These are phyloP conservation scores for Blastomyces gilchristii DNA, from an alignment of 2,329 filamentous ascomycete species.

Conservation along the genomic window DNA sequence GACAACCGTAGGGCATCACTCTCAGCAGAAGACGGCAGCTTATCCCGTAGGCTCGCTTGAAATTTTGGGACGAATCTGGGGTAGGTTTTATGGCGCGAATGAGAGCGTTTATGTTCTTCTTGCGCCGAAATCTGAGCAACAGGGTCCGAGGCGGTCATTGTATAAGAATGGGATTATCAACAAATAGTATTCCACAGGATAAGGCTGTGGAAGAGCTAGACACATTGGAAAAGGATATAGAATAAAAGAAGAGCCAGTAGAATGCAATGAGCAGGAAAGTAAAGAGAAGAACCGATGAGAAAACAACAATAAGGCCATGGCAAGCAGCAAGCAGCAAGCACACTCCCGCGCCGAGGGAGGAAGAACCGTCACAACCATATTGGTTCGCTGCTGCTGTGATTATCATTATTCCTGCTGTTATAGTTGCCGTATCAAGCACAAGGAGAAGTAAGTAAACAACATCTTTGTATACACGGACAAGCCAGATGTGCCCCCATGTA, in stretches of 20 bases:
- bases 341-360: not conserved
- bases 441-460: not conserved
- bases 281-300: not conserved
- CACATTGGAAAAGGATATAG: not conserved
- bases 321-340: not conserved
- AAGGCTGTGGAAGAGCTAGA: not conserved
- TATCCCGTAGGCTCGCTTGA: not conserved
- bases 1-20: not conserved
- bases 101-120: not conserved
- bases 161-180: conserved; percentile 2
- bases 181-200: not conserved
- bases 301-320: not conserved
- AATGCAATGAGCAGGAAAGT: not conserved
- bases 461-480: not conserved
- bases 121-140: not conserved
- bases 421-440: not conserved
- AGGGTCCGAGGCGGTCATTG: not conserved
- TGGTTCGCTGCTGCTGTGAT: not conserved
- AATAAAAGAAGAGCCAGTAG: not conserved
- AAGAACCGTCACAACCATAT: not conserved
- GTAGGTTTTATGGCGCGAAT: not conserved
- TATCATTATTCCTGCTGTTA: not conserved
- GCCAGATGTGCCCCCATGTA: too few species aligned
- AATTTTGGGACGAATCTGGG: not conserved
- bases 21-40: not conserved